Base-by-base conservation (phyloP, 352 stramenopile species). In the Pythium rishiriense region DNA sequence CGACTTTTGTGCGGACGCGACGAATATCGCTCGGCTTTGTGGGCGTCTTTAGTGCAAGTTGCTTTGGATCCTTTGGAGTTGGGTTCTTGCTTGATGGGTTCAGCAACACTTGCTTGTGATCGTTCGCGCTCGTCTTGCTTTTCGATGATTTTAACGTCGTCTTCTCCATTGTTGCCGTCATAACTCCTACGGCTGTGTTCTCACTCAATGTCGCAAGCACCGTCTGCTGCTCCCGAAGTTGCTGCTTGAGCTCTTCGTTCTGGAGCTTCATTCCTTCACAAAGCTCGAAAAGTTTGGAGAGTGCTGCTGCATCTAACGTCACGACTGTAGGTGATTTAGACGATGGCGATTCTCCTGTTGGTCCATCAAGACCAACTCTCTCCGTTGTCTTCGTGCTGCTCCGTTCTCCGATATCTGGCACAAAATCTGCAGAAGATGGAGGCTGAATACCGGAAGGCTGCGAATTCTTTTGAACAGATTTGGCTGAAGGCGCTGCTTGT, bases 161-260 rank as follows among this genome's bases (percentile, higher is more conserved):
- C 19, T 53, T 29, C 4, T n/a, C 24, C 12, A 29, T 55, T 0
- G 31, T 25, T 1, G 31, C 21, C 5, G 39, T 6, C 1, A 15
- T 50, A 9, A 51, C 19, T 3, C 12, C 28, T 12, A n/a, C 14
- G 17, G 26, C 19, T 7, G 45, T 49, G n/a, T 62, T 46, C 25
- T 25, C 39, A 6, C 33, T 56, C 10, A 87, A 48, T 47, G 64
- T 80, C 33, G 62, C 58, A 24, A 87, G 68, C 9, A 84, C 74
- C 0, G 67, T 65, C 26, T 83, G 65, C 54, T 87, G 79, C n/a
- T 81, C 69, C 3, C 57, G 43, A 11, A 87, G 46, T 29, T 84
- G 79, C 56, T 68, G 58, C 64, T 84, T 83, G 2, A 85, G 72
- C 28, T 85, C 79, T 50, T 87, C 76, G 48, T 87, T 85, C 43